A percentile compares a stretch with the other conserved stretches of the same genome.
Conservation (phyloP, 345 rosid species). For the Eucalyptus viminalis region DNA sequence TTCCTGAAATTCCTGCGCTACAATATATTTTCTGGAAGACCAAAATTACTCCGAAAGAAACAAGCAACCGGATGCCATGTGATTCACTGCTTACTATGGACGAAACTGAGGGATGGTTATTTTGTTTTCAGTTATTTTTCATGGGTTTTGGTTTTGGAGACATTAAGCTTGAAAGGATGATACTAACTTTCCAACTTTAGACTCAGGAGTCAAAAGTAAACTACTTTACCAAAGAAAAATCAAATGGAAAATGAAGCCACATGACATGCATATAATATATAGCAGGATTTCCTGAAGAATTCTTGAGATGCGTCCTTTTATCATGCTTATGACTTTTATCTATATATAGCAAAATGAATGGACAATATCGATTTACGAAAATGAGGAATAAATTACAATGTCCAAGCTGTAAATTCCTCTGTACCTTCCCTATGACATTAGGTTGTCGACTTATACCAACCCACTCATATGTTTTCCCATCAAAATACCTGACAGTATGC, state of each 20-base stretch:
- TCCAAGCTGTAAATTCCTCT: background rate
- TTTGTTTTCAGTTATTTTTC: background rate
- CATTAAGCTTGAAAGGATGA: background rate
- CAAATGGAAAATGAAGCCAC: background rate
- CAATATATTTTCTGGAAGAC: background rate
- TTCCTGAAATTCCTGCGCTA: background rate
- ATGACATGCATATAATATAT: too few species aligned
- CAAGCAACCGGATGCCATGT: background rate
- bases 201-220: background rate
- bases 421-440: slow-evolving; percentile 76
- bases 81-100: background rate
- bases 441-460: slow-evolving; percentile 98
- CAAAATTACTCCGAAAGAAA: background rate
- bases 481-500: slow-evolving; percentile 89
- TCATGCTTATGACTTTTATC: background rate
- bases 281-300: background rate
- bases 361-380: background rate
- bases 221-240: background rate
- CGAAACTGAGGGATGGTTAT: background rate
- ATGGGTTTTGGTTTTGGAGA: background rate
- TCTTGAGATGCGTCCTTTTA: background rate
- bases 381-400: background rate
- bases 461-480: slow-evolving; percentile 98
- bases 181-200: background rate
- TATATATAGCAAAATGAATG: background rate